Conservation (phyloP, 2,329 filamentous ascomycete species). For the Chrysosporium queenslandicum region DNA sequence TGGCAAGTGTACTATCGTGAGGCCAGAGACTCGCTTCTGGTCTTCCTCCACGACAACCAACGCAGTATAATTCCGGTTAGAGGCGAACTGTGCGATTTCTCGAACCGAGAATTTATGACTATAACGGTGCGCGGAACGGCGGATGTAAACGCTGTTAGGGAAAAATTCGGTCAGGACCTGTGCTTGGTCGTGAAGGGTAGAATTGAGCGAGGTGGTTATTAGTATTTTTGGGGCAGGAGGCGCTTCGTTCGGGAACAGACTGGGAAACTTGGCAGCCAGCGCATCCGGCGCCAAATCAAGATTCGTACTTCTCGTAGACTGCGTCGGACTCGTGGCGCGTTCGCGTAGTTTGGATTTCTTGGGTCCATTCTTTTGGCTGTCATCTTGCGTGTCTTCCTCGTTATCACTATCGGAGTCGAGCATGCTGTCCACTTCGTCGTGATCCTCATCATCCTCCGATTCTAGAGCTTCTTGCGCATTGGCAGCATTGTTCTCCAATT, state of each 20-base stretch:
- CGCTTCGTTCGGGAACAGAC: constrained; percentile 44
- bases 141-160: constrained; percentile 71
- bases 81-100: constrained; percentile 79
- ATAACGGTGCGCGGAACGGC: constrained; percentile 71
- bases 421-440: constrained; percentile 65
- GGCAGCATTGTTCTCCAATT: constrained; percentile 25
- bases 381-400: constrained; percentile 41
- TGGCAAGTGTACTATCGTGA: constrained; percentile 78
- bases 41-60: constrained; percentile 83
- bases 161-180: constrained; percentile 69
- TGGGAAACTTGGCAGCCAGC: constrained; percentile 51
- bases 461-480: constrained; percentile 34
- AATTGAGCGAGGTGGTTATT: constrained; percentile 82
- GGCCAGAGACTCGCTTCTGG: constrained; percentile 67
- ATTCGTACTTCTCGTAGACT: constrained; percentile 49
- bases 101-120: constrained; percentile 83
- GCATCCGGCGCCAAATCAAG: constrained; percentile 52
- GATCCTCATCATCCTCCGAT: constrained; percentile 44
- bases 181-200: constrained; percentile 75
- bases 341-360: constrained; percentile 30
- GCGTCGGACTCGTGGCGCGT: constrained; percentile 46
- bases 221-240: constrained; percentile 69
- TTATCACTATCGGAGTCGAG: constrained; percentile 47
- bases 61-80: constrained; percentile 71
- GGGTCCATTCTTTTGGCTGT: constrained; percentile 26